phyloP scores from a whole-genome alignment of 2,329 filamentous ascomycete genomes.

The Penicillium hesseltinei region DNA sequence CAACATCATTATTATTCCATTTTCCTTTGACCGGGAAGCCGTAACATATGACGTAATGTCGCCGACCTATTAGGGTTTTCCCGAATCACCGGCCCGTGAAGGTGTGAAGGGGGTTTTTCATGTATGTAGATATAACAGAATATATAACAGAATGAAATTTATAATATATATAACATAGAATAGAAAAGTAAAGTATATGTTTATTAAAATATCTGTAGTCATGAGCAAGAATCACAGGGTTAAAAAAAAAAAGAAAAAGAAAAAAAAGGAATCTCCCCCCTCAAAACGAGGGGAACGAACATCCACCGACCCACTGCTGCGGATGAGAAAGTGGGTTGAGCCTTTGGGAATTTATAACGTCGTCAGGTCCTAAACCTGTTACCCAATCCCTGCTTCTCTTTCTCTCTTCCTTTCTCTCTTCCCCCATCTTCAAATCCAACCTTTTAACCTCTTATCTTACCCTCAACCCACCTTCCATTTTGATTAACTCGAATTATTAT shows the following conservation, averaged over 20 bases:
- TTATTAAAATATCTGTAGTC: neutral
- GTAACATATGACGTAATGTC: constrained; percentile 29
- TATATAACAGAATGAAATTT: neutral
- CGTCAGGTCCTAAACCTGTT: constrained; percentile 29
- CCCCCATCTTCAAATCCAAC: neutral
- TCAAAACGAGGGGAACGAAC: constrained; percentile 21
- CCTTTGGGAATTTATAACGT: constrained; percentile 36
- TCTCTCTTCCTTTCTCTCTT: constrained; percentile 8
- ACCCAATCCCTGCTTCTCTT: constrained; percentile 12
- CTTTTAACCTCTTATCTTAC: neutral
- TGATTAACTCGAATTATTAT: constrained; percentile 21
- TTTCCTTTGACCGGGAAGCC: constrained; percentile 17
- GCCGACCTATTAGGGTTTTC: constrained; percentile 15
- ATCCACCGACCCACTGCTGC: constrained; percentile 36
- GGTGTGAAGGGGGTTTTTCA: neutral
- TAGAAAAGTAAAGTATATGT: neutral
- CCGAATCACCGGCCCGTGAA: constrained; percentile 24
- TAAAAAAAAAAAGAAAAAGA: neutral
- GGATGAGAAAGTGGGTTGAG: constrained; percentile 35
- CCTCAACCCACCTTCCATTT: neutral
- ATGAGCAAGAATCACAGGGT: neutral
- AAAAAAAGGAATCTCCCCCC: constrained; percentile 6
- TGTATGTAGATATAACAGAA: neutral
- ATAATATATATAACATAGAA: neutral
- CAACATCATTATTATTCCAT: constrained; percentile 19